These are phyloP conservation scores for Digitaria exilis DNA, from an alignment of 202 grass and related monocot genomes.

Conservation along the genomic window DNA sequence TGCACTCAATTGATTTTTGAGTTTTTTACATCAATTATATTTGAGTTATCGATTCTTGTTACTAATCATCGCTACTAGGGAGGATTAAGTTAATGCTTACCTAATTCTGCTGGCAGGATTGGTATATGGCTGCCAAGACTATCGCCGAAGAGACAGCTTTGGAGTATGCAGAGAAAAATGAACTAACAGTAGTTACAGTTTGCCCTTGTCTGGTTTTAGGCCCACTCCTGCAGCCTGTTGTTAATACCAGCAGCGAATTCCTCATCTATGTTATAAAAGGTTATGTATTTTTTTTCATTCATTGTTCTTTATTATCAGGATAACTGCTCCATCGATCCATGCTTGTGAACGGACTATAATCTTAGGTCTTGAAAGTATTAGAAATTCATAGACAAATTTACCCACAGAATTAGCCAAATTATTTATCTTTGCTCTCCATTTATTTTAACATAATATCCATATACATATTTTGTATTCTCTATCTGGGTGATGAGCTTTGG, in stretches of 20 bases:
- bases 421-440: too few relatives aligned
- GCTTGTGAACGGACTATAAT: too few relatives aligned
- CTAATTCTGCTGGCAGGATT: conserved; percentile 30
- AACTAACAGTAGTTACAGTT: conserved; percentile 43
- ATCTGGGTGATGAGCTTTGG: too few relatives aligned
- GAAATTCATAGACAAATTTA: too few relatives aligned
- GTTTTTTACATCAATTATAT: not conserved
- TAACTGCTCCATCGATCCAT: too few relatives aligned
- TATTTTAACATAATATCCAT: too few relatives aligned
- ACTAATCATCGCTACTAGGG: not conserved
- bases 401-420: too few relatives aligned
- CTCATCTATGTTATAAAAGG: conserved; percentile 39
- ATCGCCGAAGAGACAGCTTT: conserved; percentile 51
- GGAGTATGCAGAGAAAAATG: conserved; percentile 46
- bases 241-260: conserved; percentile 47
- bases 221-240: conserved; percentile 44
- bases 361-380: too few relatives aligned
- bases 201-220: conserved; percentile 58
- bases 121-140: conserved; percentile 61
- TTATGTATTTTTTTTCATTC: not conserved
- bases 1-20: not conserved
- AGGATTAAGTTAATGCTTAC: not conserved
- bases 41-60: not conserved
- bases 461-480: too few relatives aligned
- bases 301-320: not conserved